These are phyloP conservation scores for Nidularia pulvinata DNA, from an alignment of 768 basidiomycete genomes.

Conservation along the genomic window DNA sequence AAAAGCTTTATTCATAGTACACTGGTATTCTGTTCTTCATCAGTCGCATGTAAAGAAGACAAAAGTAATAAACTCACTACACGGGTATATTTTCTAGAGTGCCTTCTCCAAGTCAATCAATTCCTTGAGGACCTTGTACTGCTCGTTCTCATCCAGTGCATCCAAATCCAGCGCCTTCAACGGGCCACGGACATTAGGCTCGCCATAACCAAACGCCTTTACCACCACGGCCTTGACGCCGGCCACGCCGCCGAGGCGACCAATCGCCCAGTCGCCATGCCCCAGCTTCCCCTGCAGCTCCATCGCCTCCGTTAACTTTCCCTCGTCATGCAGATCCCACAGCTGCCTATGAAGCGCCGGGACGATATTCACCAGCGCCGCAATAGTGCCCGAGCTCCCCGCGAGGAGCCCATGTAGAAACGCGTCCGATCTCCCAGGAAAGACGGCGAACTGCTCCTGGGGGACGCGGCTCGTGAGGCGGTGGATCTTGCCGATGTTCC, in stretches of 20 bases:
- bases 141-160: constrained; percentile 31
- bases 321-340: constrained; percentile 47
- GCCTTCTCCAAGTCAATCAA: constrained; percentile 45
- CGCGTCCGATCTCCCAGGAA: constrained; percentile 74
- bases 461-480: constrained; percentile 65
- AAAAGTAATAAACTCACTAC: too few species aligned
- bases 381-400: constrained; percentile 65
- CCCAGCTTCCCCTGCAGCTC: constrained; percentile 58
- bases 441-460: constrained; percentile 60
- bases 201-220: constrained; percentile 66
- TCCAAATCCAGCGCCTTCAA: constrained; percentile 38
- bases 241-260: constrained; percentile 65
- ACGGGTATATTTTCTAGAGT: not conserved
- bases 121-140: constrained; percentile 39
- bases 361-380: constrained; percentile 58
- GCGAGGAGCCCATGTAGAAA: constrained; percentile 65
- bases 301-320: constrained; percentile 59
- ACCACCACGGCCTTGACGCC: constrained; percentile 67
- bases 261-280: constrained; percentile 66
- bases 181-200: constrained; percentile 44
- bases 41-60: too few species aligned
- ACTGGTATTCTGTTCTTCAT: too few species aligned
- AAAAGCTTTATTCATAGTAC: too few species aligned
- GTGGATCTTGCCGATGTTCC: constrained; percentile 81
- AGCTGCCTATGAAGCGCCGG: constrained; percentile 59